Percentiles rank a stretch among this genome's conserved stretches.
Evolutionary conservation across 305 asterid species (phyloP).

Genomic region (Ilex paraguariensis): DNA sequence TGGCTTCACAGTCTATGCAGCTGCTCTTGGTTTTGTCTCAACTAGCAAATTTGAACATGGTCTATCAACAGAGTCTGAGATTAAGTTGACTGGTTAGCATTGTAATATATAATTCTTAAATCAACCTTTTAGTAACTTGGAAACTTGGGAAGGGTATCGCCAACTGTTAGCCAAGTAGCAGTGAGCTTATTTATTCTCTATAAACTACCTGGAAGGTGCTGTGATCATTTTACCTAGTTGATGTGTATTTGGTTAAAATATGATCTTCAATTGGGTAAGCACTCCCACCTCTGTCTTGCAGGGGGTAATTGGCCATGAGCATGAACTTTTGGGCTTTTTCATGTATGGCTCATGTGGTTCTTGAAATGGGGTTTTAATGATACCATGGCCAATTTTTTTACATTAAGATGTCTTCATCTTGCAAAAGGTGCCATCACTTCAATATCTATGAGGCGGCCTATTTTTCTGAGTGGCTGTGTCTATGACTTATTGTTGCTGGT

Average conservation of each 20-base stretch:
- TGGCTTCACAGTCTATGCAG: slow-evolving; percentile 27
- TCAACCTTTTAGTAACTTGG: neutral
- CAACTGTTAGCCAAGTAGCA: no score
- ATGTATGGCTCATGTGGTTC: neutral
- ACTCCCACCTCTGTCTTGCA: neutral
- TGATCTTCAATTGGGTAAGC: no score
- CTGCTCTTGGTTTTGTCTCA: slow-evolving; percentile 25
- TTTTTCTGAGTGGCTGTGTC: no score
- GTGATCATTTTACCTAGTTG: neutral
- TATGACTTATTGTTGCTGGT: no score
- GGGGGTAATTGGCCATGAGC: neutral
- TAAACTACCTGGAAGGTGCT: neutral
- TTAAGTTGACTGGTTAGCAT: slow-evolving; percentile 37
- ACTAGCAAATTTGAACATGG: slow-evolving; percentile 28
- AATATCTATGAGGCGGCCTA: no score
- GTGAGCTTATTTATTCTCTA: no score
- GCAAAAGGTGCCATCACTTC: no score
- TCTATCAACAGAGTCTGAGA: slow-evolving; percentile 30
- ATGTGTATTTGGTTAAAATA: no score
- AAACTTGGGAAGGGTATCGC: no score
- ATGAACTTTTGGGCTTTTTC: neutral
- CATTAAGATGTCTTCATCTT: no score
- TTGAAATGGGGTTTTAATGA: no score
- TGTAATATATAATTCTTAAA: neutral
- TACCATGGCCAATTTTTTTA: no score